Conservation (phyloP, 345 rosid species). For the Erucastrum elatum region DNA sequence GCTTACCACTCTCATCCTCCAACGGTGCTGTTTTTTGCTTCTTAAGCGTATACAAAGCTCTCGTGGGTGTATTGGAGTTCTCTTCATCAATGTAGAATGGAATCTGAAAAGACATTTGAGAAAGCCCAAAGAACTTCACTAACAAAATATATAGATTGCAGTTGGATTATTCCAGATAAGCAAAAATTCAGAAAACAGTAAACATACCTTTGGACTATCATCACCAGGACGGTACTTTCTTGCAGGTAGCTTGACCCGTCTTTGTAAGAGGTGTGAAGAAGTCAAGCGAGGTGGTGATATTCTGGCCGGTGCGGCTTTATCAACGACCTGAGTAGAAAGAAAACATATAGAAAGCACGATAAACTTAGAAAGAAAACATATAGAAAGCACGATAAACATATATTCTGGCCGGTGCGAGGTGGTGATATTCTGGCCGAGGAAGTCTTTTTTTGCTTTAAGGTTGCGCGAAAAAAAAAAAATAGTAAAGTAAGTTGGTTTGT, state of each 20-base stretch:
- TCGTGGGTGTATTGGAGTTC: constrained; percentile 81
- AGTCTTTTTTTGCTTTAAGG: background rate
- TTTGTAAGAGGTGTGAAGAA: constrained; percentile 74
- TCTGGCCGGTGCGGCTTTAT: constrained; percentile 75
- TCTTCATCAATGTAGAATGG: constrained; percentile 85
- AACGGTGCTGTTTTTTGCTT: constrained; percentile 55
- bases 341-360: too few relatives aligned
- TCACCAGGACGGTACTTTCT: constrained; percentile 76
- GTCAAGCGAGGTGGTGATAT: constrained; percentile 78
- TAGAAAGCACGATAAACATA: too few relatives aligned
- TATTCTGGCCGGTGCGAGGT: too few relatives aligned
- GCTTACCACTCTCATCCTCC: constrained; percentile 56
- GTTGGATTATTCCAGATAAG: constrained; percentile 12
- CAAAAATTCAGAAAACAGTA: background rate
- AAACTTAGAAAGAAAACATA: too few relatives aligned
- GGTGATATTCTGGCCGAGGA: too few relatives aligned
- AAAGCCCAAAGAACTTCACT: constrained; percentile 10
- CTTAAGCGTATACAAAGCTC: constrained; percentile 69
- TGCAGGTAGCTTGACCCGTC: constrained; percentile 68
- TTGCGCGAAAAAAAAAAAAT: background rate
- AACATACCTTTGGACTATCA: constrained; percentile 67
- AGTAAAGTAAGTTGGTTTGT: background rate
- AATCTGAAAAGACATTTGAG: constrained; percentile 54
- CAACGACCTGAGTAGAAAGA: constrained; percentile 59
- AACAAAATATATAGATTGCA: constrained; percentile 1